These are phyloP conservation scores for Epicoccum sorghinum DNA, from an alignment of 2,329 filamentous ascomycete species.

Conservation along the genomic window DNA sequence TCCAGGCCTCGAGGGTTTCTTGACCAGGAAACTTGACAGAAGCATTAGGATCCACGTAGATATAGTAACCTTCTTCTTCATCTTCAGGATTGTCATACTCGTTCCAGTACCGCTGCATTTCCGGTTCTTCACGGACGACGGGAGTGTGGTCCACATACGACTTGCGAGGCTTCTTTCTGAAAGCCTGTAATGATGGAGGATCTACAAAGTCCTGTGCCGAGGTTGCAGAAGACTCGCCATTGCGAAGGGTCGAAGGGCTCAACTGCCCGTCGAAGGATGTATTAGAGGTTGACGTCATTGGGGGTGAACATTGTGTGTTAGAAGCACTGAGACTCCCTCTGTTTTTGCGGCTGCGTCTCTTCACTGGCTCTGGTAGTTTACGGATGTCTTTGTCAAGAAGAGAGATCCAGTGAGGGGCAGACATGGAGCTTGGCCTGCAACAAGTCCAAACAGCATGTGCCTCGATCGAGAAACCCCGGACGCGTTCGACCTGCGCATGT, in stretches of 20 bases:
- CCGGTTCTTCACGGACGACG: slow-evolving; percentile 24
- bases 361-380: slow-evolving; percentile 54
- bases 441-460: slow-evolving; percentile 59
- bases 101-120: slow-evolving; percentile 70
- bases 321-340: slow-evolving; percentile 32
- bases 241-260: slow-evolving; percentile 35
- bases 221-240: slow-evolving; percentile 43
- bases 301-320: slow-evolving; percentile 32
- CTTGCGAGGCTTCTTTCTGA: slow-evolving; percentile 51
- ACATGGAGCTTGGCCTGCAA: slow-evolving; percentile 52
- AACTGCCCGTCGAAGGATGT: slow-evolving; percentile 47
- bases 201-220: slow-evolving; percentile 46
- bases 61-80: slow-evolving; percentile 68
- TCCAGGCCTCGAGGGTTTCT: slow-evolving; percentile 59
- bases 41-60: slow-evolving; percentile 76
- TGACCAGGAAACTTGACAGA: slow-evolving; percentile 67
- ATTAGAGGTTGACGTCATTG: slow-evolving; percentile 46
- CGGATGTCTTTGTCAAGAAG: slow-evolving; percentile 58
- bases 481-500: slow-evolving; percentile 52
- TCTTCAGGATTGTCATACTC: slow-evolving; percentile 82
- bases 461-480: slow-evolving; percentile 61
- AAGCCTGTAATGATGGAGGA: slow-evolving; percentile 49
- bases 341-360: slow-evolving; percentile 35
- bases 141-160: slow-evolving; percentile 36
- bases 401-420: slow-evolving; percentile 51